Conservation (phyloP, 345 rosid genomes). For the Salix purpurea region DNA sequence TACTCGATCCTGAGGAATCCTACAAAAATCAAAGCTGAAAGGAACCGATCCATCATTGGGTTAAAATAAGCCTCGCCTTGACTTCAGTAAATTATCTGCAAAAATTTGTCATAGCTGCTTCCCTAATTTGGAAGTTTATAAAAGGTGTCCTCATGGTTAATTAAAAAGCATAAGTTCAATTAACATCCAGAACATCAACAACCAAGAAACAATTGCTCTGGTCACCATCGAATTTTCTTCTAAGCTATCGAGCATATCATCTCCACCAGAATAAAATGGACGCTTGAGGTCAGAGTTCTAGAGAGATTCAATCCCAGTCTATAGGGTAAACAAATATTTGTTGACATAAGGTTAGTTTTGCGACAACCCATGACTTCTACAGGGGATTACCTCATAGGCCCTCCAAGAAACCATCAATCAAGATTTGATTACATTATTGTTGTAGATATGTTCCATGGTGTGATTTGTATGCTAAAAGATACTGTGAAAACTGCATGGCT, state of each 20-base stretch:
- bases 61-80: background rate
- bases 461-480: background rate
- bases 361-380: too few species aligned
- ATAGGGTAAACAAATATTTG: too few species aligned
- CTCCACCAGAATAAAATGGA: background rate
- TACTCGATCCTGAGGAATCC: background rate
- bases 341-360: too few species aligned
- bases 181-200: background rate
- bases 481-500: background rate
- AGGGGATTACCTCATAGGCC: too few species aligned
- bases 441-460: background rate
- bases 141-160: background rate
- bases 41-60: background rate
- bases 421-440: background rate
- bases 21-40: background rate
- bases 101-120: background rate
- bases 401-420: background rate
- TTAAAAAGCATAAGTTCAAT: background rate
- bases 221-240: background rate
- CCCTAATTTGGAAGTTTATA: background rate
- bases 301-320: too few species aligned
- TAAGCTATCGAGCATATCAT: background rate
- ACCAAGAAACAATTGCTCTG: background rate
- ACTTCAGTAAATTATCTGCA: background rate
- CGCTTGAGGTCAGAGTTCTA: too few species aligned